phyloP scores from a whole-genome alignment of 495 filamentous ascomycete genomes.

The Penicillium paradoxum region DNA sequence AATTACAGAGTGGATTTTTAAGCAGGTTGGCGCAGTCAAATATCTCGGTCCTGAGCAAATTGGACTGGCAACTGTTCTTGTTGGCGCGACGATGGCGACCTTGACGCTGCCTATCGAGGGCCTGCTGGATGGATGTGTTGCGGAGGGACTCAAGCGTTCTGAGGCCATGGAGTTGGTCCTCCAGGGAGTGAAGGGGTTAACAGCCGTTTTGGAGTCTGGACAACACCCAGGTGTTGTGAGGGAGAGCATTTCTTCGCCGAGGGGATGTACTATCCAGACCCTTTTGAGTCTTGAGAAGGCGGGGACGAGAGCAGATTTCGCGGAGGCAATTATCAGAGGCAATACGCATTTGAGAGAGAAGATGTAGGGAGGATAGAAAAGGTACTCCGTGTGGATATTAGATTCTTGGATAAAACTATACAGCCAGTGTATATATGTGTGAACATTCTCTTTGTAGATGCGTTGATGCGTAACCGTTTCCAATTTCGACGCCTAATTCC shows the following conservation, averaged over 20 bases:
- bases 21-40: slow-evolving; percentile 30
- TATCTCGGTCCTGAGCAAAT: slow-evolving; percentile 24
- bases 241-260: slow-evolving; percentile 36
- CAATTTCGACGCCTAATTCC: background rate
- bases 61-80: slow-evolving; percentile 29
- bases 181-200: slow-evolving; percentile 29
- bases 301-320: slow-evolving; percentile 24
- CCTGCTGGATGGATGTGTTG: slow-evolving; percentile 37
- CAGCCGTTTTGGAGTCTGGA: slow-evolving; percentile 27
- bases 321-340: slow-evolving; percentile 22
- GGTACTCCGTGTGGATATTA: background rate
- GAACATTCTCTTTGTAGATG: background rate
- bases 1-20: slow-evolving; percentile 24
- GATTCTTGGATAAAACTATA: slow-evolving; percentile 4
- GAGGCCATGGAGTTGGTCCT: slow-evolving; percentile 34
- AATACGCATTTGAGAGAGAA: slow-evolving; percentile 22
- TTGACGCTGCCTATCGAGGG: slow-evolving; percentile 35
- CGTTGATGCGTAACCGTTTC: background rate
- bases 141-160: slow-evolving; percentile 28
- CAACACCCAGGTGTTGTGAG: slow-evolving; percentile 30
- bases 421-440: slow-evolving; percentile 12
- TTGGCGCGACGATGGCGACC: slow-evolving; percentile 29
- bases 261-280: slow-evolving; percentile 35
- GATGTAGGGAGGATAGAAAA: background rate
- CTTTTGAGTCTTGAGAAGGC: slow-evolving; percentile 30